phyloP scores from a whole-genome alignment of 2,329 filamentous ascomycete species.

The Xylaria digitata region DNA sequence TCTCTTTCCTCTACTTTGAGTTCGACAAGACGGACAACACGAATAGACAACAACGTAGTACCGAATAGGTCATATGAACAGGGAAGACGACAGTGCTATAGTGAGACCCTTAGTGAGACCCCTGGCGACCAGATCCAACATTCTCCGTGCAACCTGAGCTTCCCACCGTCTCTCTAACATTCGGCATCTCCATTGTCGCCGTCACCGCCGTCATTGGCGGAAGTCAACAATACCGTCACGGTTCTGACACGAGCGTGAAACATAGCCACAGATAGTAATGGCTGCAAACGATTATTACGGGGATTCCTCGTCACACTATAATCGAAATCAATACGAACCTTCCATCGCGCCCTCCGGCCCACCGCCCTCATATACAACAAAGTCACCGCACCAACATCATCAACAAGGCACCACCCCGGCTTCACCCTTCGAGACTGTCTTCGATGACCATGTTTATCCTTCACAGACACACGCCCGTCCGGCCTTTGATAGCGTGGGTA shows the following conservation, averaged over 20 bases:
- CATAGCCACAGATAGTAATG: conserved; percentile 56
- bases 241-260: neutral
- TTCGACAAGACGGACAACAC: neutral
- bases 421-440: conserved; percentile 73
- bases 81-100: conserved; percentile 6
- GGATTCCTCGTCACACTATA: conserved; percentile 51
- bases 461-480: conserved; percentile 51
- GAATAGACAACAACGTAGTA: neutral
- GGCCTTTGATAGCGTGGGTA: conserved; percentile 48
- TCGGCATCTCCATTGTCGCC: neutral
- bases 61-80: conserved; percentile 8
- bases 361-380: conserved; percentile 56
- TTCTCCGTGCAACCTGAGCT: neutral
- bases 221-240: neutral
- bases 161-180: neutral
- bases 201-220: neutral
- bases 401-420: conserved; percentile 52
- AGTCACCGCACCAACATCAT: conserved; percentile 49
- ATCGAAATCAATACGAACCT: conserved; percentile 55
- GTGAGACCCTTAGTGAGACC: neutral
- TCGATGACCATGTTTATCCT: conserved; percentile 75
- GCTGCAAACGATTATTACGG: conserved; percentile 75
- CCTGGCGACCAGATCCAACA: neutral
- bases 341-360: conserved; percentile 56
- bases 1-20: neutral